Evolutionary conservation across 176 grass and related monocot genomes (phyloP).

Genomic region (Olyra latifolia): DNA sequence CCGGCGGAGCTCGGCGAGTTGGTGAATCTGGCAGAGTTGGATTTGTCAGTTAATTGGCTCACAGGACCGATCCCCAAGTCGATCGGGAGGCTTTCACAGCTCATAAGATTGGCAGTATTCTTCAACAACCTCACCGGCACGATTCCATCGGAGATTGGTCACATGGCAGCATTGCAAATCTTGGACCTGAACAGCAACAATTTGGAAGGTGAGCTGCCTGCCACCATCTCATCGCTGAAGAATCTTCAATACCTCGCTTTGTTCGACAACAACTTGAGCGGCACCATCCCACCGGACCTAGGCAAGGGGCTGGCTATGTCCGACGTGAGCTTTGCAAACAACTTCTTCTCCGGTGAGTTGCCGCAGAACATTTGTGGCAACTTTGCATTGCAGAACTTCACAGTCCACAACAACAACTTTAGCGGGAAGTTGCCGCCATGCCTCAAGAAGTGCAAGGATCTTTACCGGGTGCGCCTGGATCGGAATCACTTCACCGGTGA

Average conservation of each 20-base stretch:
- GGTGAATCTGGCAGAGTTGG: too few relatives aligned
- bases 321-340: slow-evolving; percentile 48
- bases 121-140: slow-evolving; percentile 54
- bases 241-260: slow-evolving; percentile 39
- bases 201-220: slow-evolving; percentile 54
- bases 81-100: slow-evolving; percentile 47
- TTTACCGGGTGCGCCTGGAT: slow-evolving; percentile 57
- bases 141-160: slow-evolving; percentile 56
- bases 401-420: slow-evolving; percentile 55
- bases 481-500: slow-evolving; percentile 67
- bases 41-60: slow-evolving; percentile 50
- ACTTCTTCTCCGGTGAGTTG: slow-evolving; percentile 68
- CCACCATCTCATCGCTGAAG: slow-evolving; percentile 36
- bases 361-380: slow-evolving; percentile 47
- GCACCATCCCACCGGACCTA: slow-evolving; percentile 52
- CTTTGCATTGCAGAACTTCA: slow-evolving; percentile 38
- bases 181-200: slow-evolving; percentile 64
- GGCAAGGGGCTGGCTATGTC: slow-evolving; percentile 37
- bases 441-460: slow-evolving; percentile 52
- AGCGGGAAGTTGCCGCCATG: slow-evolving; percentile 60
- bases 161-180: slow-evolving; percentile 45
- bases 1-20: slow-evolving; percentile 50
- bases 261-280: slow-evolving; percentile 60
- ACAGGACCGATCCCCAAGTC: slow-evolving; percentile 46
- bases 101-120: slow-evolving; percentile 44